These are phyloP conservation scores for Corymbia calophylla DNA, from an alignment of 441 rosid genomes.

Conservation along the genomic window DNA sequence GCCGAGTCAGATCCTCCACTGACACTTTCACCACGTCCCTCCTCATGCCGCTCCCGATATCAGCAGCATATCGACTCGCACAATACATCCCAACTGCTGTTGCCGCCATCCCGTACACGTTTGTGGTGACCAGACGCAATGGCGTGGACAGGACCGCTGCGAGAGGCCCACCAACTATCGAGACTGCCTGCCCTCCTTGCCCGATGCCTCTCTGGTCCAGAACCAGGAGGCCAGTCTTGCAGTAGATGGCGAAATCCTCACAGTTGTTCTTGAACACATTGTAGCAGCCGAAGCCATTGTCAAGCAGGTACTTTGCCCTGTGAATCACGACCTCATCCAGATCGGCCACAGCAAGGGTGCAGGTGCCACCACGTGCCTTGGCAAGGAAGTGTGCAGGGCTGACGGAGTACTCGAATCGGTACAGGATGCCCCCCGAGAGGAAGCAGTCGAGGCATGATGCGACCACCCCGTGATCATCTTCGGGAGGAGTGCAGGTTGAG, in stretches of 20 bases:
- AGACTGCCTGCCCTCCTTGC: constrained; percentile 78
- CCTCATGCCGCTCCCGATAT: constrained; percentile 63
- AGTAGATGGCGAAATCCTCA: constrained; percentile 79
- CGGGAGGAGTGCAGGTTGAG: constrained; percentile 46
- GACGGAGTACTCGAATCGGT: constrained; percentile 73
- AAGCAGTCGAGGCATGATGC: constrained; percentile 83
- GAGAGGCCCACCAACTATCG: constrained; percentile 77
- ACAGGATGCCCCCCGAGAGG: constrained; percentile 76
- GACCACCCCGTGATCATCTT: constrained; percentile 57
- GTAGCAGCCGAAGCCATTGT: constrained; percentile 77
- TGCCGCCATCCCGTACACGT: constrained; percentile 80
- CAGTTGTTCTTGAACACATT: constrained; percentile 79
- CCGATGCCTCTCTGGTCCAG: constrained; percentile 48
- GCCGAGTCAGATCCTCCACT: constrained; percentile 66
- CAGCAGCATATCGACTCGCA: constrained; percentile 72
- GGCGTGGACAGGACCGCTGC: constrained; percentile 70
- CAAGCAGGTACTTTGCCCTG: constrained; percentile 65
- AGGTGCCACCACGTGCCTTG: constrained; percentile 90
- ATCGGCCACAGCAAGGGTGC: constrained; percentile 73
- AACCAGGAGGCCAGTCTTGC: constrained; percentile 76
- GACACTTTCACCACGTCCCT: constrained; percentile 63
- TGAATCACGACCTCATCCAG: constrained; percentile 39
- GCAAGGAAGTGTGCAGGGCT: constrained; percentile 70
- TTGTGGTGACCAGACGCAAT: constrained; percentile 66
- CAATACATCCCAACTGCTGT: constrained; percentile 70